These are phyloP conservation scores for Rhizopogon salebrosus DNA, from an alignment of 768 basidiomycete species.

Conservation along the genomic window DNA sequence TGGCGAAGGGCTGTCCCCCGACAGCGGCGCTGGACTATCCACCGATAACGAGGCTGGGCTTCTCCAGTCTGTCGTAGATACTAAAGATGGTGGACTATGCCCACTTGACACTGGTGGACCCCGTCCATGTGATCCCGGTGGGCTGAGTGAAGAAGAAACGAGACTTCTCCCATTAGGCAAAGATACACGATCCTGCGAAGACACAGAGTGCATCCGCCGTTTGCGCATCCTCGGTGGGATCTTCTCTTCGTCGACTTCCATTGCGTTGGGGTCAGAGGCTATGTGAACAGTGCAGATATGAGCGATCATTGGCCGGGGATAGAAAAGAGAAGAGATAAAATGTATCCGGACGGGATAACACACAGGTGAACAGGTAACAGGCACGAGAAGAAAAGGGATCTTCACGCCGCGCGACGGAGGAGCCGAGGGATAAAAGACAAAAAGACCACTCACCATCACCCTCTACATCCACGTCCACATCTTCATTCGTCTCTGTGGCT, in stretches of 20 bases:
- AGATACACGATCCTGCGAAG: background rate
- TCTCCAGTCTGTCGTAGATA: slow-evolving; percentile 19
- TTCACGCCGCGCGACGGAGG: background rate
- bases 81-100: slow-evolving; percentile 3
- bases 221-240: slow-evolving; percentile 68
- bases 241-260: slow-evolving; percentile 25
- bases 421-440: background rate
- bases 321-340: background rate
- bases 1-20: background rate
- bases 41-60: slow-evolving; percentile 13
- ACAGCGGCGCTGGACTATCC: slow-evolving; percentile 2
- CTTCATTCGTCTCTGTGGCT: slow-evolving; percentile 3
- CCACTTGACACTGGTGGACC: background rate
- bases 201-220: slow-evolving; percentile 24
- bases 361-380: background rate
- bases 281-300: background rate
- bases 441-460: slow-evolving; percentile 15
- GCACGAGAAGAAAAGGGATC: background rate
- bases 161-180: background rate
- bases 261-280: slow-evolving; percentile 6
- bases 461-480: slow-evolving; percentile 13
- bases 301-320: background rate
- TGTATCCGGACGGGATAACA: too few species aligned
- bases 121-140: background rate
- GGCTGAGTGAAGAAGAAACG: background rate